Base-by-base conservation (phyloP, 441 rosid species). In the Jatropha multifida region DNA sequence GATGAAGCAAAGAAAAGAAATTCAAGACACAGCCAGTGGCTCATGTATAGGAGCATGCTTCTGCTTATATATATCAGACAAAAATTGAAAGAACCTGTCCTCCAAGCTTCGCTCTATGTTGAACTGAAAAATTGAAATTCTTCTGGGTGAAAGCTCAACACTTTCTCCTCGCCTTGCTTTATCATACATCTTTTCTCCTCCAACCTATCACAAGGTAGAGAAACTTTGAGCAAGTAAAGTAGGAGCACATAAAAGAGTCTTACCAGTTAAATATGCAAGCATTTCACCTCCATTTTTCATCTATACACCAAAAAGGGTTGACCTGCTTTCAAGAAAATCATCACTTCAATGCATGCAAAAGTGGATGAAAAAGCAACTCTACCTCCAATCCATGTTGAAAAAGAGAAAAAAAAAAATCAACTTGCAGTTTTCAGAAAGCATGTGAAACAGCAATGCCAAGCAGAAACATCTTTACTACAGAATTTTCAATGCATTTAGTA, bases 161-260 rank as follows among this genome's bases (percentile, higher is more conserved):
- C 83, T 91, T 82, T 93, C 99, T 77, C 99, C 98, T 88, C 91
- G 86, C 88, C 99, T 93, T 67, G 98, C 97, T 88, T 96, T 96
- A 1, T 92, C 98, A 64, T 96, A 96, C 98, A 96, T 91, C 83
- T 75, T 96, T 82, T 96, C 98, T n/a, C 99, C 98, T 82, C 94
- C 97, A 77, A 94, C 92, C 99, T 94, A 66, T 76, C 72, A 71
- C 58, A 55, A 26, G 54, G 54, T 44, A 41, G 54, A 17, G 55
- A 37, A 71, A 27, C 20, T 63, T 58, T 67, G 4, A 83, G 75
- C 61, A 72, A 17, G 32, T 37, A 76, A 40, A 32, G 67, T 4
- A 17, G 4, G 9, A 40, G 60, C 64, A 69, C 3, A 14, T 55
- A 49, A 41, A 13, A 62, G 37, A 32, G 46, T 59, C 38, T 32